Evolutionary conservation across 2,329 filamentous ascomycete species (phyloP).

Genomic region (Tricladium varicosporioides): DNA sequence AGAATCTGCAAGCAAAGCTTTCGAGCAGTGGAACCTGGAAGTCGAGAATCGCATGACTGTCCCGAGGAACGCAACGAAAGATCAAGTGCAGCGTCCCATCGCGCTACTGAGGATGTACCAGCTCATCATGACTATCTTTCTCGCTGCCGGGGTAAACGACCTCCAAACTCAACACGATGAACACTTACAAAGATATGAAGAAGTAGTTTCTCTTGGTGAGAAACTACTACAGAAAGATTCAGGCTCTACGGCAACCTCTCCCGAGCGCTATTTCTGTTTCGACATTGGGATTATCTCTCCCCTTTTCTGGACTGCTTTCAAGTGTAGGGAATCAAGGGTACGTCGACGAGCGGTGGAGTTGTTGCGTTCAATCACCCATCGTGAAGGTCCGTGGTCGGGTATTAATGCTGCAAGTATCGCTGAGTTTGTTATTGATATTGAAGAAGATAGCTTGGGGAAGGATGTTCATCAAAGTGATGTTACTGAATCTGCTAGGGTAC

Average conservation of each 20-base stretch:
- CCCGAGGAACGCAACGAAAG: background rate
- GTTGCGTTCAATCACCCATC: conserved; percentile 49
- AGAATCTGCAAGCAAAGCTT: background rate
- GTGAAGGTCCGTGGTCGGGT: conserved; percentile 64
- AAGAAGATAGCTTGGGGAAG: conserved; percentile 4
- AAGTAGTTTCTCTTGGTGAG: conserved; percentile 8
- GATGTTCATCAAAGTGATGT: background rate
- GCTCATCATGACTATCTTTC: conserved; percentile 9
- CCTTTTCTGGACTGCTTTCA: conserved; percentile 9
- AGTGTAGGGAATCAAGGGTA: conserved; percentile 7
- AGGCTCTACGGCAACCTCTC: background rate
- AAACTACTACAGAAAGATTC: background rate
- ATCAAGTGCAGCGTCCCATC: background rate
- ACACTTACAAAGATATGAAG: background rate
- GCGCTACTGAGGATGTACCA: conserved; percentile 14
- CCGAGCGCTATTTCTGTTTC: conserved; percentile 8
- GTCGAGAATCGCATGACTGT: background rate
- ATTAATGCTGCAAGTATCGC: background rate
- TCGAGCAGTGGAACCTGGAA: background rate
- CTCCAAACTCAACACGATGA: conserved; percentile 8
- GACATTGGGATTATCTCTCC: conserved; percentile 14
- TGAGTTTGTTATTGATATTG: conserved; percentile 11
- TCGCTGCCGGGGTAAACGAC: conserved; percentile 7
- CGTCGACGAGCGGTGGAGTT: conserved; percentile 9
- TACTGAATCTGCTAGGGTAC: conserved; percentile 1